Evolutionary conservation across 2,329 filamentous ascomycete species (phyloP), one percentile per base, ranked within the genome.

Genomic region (Sporothrix curviconia): DNA sequence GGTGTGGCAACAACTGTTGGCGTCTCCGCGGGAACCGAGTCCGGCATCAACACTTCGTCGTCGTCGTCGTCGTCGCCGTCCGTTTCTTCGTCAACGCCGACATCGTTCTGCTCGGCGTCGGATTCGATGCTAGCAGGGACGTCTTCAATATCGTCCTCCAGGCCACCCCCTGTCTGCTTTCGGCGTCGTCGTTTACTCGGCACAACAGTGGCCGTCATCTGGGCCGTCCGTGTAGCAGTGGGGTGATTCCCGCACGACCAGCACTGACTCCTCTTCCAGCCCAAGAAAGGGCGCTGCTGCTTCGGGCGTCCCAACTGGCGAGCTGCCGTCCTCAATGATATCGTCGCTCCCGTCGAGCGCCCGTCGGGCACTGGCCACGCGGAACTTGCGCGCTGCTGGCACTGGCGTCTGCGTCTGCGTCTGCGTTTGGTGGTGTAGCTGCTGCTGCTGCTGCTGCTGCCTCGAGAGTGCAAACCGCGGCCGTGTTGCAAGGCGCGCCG

Each of bases 281-380:
- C n/a, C n/a, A n/a, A n/a, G n/a, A n/a, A n/a, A n/a, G n/a, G n/a
- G n/a, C n/a, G n/a, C n/a, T 4, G 34, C 7, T 12, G 34, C 7
- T 30, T 49, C 7, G 12, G 47, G 34, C 7, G 46, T 14, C n/a
- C 25, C n/a, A 4, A 39, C 49, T 9, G 58, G 55, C 2, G 58
- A 60, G 40, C 60, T 62, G 12, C 43, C 54, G 14, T 62, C 60
- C 32, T 62, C 60, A 50, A 62, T 60, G 2, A 37, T 46, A 4
- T 62, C 60, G 15, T 28, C 50, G 7, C 22, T 15, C 36, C 28
- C 19, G 34, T 28, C 19, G 17, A 12, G 19, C n/a, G 9, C 14
- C 9, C n/a, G n/a, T n/a, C n/a, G n/a, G n/a, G n/a, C n/a, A n/a
- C 49, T 15, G 37, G 28, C 9, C 2, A 36, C 19, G 25, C 36